Evolutionary conservation across 2,329 filamentous ascomycete species (phyloP), one percentile per base, ranked within the genome.

Genomic region (Fusarium sp.): DNA sequence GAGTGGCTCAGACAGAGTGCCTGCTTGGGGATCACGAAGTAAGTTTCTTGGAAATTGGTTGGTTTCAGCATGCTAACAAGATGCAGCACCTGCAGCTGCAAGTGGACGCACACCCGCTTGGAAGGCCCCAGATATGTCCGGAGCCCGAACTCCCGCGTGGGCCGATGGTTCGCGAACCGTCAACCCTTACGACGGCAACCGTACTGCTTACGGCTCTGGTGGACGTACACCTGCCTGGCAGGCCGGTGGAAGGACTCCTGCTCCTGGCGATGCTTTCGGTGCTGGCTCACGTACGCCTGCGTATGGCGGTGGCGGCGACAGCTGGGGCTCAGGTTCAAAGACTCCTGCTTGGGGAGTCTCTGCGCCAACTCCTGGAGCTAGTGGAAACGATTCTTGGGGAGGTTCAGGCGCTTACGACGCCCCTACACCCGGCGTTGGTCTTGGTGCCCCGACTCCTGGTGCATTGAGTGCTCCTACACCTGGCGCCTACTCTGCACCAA

Each of bases 161-260:
- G 87, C 87, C 26, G 90, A 92, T 77, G 91, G 91, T 12, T 92
- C 90, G 7, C 87, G 90, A 51, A 92, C 90, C 18, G 89, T 90
- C 70, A 92, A 92, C 79, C 91, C 92, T 3, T 93, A 94, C 77
- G 92, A 93, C 75, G 92, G 92, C 69, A 92, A 85, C 80, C 91
- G 91, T 51, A 95, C 94, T 22, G 90, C 94, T 4, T 97, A 97
- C 77, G 94, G 94, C 24, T 87, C 88, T 28, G 91, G 91, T 36
- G 88, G 88, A 54, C 90, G 93, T 60, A 95, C 92, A 3, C 93
- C 93, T 13, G 92, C 92, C 10, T 95, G 93, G 93, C 91, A 92
- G 66, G 92, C 94, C 5, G 93, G 93, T 59, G 90, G 92, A 61
- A 92, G 93, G 81, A 96, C 93, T 3, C 85, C 93, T 61, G 90